These are phyloP conservation scores for Piloderma croceum DNA, from an alignment of 768 basidiomycete genomes.

Conservation along the genomic window DNA sequence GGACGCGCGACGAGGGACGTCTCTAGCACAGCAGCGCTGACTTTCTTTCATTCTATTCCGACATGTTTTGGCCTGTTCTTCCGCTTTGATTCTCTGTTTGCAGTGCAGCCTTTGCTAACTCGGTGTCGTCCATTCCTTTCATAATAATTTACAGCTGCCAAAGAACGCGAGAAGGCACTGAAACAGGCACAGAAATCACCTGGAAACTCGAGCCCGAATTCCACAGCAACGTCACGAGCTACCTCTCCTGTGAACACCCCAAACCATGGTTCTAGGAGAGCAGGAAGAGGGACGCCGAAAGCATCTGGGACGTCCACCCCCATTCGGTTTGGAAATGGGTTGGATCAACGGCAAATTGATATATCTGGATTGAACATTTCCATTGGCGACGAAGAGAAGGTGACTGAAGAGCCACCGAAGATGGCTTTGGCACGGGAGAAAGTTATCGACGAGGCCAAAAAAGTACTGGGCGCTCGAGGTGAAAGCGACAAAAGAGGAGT, in stretches of 20 bases:
- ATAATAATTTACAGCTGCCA: conserved; percentile 57
- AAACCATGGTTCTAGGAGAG: conserved; percentile 39
- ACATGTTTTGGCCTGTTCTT: too few relatives aligned
- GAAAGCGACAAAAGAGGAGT: conserved; percentile 60
- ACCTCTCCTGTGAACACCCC: conserved; percentile 40
- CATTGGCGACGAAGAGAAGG: conserved; percentile 35
- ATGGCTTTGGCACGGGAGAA: conserved; percentile 71
- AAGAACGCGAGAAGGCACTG: conserved; percentile 73
- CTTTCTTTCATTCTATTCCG: too few relatives aligned
- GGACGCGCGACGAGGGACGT: conserved; percentile 72
- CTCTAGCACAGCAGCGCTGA: conserved; percentile 41
- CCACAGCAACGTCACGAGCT: conserved; percentile 38
- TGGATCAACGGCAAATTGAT: conserved; percentile 63
- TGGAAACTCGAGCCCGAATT: conserved; percentile 30
- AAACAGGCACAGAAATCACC: conserved; percentile 32
- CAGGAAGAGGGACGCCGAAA: conserved; percentile 24
- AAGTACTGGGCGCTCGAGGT: conserved; percentile 40
- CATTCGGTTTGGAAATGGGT: conserved; percentile 23
- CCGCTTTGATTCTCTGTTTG: too few relatives aligned
- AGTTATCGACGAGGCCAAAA: conserved; percentile 73
- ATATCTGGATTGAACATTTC: conserved; percentile 67
- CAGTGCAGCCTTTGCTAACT: conserved; percentile 10
- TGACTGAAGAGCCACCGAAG: conserved; percentile 51
- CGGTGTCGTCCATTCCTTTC: conserved; percentile 29
- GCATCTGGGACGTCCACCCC: conserved; percentile 42